These are phyloP conservation scores for Ophiosphaerella korrae DNA, from an alignment of 2,329 filamentous ascomycete genomes.

Conservation along the genomic window DNA sequence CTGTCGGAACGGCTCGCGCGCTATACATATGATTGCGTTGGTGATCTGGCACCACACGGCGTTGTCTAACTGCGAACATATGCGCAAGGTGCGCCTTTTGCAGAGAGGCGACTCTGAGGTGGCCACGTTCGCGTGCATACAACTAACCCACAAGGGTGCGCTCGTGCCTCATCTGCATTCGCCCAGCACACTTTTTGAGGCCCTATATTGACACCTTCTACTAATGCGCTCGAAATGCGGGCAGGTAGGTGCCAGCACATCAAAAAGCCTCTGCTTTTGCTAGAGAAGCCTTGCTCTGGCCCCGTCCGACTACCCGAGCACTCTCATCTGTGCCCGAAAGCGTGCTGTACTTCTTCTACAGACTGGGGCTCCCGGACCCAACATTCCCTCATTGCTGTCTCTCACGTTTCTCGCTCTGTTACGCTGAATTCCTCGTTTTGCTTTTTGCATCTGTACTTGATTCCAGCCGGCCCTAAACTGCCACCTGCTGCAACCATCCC, in stretches of 20 bases:
- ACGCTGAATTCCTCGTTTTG: slow-evolving; percentile 36
- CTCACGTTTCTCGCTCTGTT: slow-evolving; percentile 29
- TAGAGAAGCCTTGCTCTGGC: slow-evolving; percentile 37
- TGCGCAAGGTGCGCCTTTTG: slow-evolving; percentile 33
- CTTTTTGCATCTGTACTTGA: slow-evolving; percentile 32
- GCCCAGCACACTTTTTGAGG: slow-evolving; percentile 45
- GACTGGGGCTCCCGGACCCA: slow-evolving; percentile 36
- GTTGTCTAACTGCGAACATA: slow-evolving; percentile 40
- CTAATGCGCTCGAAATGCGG: slow-evolving; percentile 47
- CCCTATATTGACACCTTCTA: slow-evolving; percentile 45
- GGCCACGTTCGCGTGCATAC: slow-evolving; percentile 47
- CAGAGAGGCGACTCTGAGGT: slow-evolving; percentile 42
- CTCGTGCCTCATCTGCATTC: slow-evolving; percentile 47
- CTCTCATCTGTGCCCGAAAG: slow-evolving; percentile 21
- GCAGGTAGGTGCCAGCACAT: slow-evolving; percentile 48
- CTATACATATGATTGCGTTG: slow-evolving; percentile 28
- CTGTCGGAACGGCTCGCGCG: slow-evolving; percentile 44
- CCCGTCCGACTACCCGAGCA: slow-evolving; percentile 26
- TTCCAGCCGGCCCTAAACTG: slow-evolving; percentile 13
- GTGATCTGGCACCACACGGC: slow-evolving; percentile 47
- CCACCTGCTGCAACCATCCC: slow-evolving; percentile 15
- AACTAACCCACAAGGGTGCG: slow-evolving; percentile 43
- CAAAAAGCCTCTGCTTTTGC: slow-evolving; percentile 39
- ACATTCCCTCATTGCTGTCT: slow-evolving; percentile 29
- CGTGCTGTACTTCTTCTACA: slow-evolving; percentile 42